Conservation (phyloP, 2,329 filamentous ascomycete genomes). For the Colletotrichum lupini region DNA sequence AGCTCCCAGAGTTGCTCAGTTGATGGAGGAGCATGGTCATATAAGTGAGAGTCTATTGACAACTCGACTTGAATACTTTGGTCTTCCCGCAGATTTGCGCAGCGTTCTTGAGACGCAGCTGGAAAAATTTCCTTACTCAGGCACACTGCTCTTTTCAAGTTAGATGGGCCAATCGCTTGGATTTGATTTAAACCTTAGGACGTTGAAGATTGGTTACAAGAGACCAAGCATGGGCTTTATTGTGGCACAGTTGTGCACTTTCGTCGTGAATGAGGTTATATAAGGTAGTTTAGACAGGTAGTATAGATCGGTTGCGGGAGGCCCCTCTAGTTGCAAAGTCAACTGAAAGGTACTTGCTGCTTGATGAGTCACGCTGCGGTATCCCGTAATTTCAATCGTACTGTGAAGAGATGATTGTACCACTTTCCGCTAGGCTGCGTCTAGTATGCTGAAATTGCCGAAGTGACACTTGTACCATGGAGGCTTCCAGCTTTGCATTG, state of each 20-base stretch:
- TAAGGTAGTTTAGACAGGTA: neutral
- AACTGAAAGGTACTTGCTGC: neutral
- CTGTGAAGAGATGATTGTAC: neutral
- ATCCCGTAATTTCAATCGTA: neutral
- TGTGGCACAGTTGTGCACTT: neutral
- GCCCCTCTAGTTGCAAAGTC: neutral
- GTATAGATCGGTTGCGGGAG: neutral
- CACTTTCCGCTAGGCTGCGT: neutral
- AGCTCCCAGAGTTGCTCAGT: neutral
- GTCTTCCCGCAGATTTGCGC: neutral
- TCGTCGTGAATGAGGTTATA: neutral
- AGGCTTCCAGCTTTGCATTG: neutral
- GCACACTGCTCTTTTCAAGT: too few species aligned
- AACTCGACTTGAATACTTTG: neutral
- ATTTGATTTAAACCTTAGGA: too few species aligned
- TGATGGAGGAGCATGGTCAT: neutral
- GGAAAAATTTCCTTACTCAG: neutral
- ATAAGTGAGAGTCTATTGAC: neutral
- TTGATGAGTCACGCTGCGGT: neutral
- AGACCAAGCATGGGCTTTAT: neutral
- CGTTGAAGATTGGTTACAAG: neutral
- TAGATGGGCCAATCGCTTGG: too few species aligned
- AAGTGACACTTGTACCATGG: too few species aligned
- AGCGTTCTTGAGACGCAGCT: neutral
- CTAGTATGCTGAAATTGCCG: neutral